These are phyloP conservation scores for Ophiostoma ips DNA, from an alignment of 2,329 filamentous ascomycete genomes.

Conservation along the genomic window DNA sequence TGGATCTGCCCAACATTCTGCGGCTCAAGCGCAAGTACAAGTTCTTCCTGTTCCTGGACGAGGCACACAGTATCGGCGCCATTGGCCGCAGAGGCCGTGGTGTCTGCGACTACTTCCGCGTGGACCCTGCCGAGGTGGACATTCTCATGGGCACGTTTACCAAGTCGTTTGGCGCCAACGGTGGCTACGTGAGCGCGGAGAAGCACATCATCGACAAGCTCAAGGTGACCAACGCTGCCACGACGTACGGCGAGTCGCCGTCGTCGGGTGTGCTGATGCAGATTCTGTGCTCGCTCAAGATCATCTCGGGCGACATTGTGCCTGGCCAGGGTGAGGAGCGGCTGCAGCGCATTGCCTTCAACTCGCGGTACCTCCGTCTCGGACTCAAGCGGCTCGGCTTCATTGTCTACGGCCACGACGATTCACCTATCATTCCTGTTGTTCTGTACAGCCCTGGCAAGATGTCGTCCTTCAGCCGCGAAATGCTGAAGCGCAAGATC, in stretches of 20 bases:
- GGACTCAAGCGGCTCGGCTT: conserved; percentile 92
- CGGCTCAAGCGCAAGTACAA: conserved; percentile 90
- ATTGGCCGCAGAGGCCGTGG: conserved; percentile 78
- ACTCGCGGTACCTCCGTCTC: conserved; percentile 93
- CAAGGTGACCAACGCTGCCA: conserved; percentile 70
- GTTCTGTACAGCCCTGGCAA: conserved; percentile 97
- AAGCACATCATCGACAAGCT: conserved; percentile 90
- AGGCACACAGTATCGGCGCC: conserved; percentile 91
- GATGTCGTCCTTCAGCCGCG: conserved; percentile 95
- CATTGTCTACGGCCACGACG: conserved; percentile 94
- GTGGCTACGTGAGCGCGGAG: conserved; percentile 84
- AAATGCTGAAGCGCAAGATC: conserved; percentile 97
- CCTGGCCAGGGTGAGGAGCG: conserved; percentile 93
- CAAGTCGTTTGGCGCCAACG: conserved; percentile 96
- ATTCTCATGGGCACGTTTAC: conserved; percentile 97
- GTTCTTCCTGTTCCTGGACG: conserved; percentile 89
- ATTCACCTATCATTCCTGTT: conserved; percentile 91
- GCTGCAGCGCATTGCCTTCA: conserved; percentile 90
- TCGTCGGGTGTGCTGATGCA: conserved; percentile 80
- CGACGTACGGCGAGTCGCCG: conserved; percentile 75
- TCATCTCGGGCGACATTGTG: conserved; percentile 77
- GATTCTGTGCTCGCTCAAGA: conserved; percentile 71
- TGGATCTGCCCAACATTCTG: conserved; percentile 83
- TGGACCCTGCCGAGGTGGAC: conserved; percentile 78
- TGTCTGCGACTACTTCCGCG: conserved; percentile 93